A percentile compares a stretch with the other conserved stretches of the same genome.
These are phyloP conservation scores for Ophiostoma sp. DNA, from an alignment of 2,329 filamentous ascomycete species.

Conservation along the genomic window DNA sequence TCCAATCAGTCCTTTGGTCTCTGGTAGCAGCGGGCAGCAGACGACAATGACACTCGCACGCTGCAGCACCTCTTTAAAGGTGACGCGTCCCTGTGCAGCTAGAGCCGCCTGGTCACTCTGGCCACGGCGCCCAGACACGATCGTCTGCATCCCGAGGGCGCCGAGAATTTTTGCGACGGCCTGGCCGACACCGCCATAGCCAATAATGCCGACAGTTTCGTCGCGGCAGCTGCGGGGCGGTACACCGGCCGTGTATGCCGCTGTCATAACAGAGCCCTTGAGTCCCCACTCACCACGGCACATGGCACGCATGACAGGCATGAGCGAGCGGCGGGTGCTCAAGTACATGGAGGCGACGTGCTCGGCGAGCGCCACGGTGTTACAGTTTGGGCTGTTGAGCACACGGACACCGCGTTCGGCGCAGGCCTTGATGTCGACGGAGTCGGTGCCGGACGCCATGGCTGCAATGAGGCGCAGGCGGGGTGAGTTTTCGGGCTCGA, in stretches of 20 bases:
- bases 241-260: conserved; percentile 22
- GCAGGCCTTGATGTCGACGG: conserved; percentile 29
- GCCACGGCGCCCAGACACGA: conserved; percentile 26
- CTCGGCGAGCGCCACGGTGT: conserved; percentile 31
- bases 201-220: conserved; percentile 33
- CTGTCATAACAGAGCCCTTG: conserved; percentile 27
- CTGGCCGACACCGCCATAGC: conserved; percentile 35
- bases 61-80: conserved; percentile 27
- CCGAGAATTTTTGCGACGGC: conserved; percentile 30
- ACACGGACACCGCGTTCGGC: conserved; percentile 30
- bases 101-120: conserved; percentile 19
- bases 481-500: conserved; percentile 28
- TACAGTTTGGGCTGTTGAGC: conserved; percentile 32
- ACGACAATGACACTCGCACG: conserved; percentile 33
- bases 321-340: conserved; percentile 34
- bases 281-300: conserved; percentile 27
- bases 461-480: conserved; percentile 31
- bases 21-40: conserved; percentile 33
- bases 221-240: conserved; percentile 26
- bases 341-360: conserved; percentile 31
- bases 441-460: conserved; percentile 32
- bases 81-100: conserved; percentile 17
- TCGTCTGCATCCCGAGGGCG: conserved; percentile 34
- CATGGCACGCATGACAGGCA: conserved; percentile 31
- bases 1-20: conserved; percentile 30